Conservation (phyloP, 108 stramenopile species). For the Hondaea fermentalgiana region DNA sequence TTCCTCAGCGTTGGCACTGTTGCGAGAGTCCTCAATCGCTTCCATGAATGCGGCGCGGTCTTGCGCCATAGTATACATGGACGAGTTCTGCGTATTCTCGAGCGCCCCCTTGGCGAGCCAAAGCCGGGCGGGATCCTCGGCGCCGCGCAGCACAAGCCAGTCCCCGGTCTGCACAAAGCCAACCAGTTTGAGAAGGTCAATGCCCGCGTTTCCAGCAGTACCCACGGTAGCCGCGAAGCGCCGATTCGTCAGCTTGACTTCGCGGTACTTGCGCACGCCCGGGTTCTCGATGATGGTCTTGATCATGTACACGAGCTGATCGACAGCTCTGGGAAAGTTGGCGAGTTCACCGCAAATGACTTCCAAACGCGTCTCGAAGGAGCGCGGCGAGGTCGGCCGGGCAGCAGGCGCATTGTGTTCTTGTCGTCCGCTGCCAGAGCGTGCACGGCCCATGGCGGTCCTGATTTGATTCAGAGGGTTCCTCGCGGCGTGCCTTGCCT, state of each 20-base stretch:
- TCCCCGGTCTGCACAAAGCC: not conserved
- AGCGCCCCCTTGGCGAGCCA: not conserved
- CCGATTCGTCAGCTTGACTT: not conserved
- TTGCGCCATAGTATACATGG: not conserved
- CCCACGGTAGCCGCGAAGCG: not conserved
- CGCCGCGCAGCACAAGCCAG: not conserved
- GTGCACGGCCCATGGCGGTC: not conserved
- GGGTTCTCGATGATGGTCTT: not conserved
- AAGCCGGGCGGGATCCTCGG: not conserved
- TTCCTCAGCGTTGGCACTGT: not conserved
- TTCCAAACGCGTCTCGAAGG: not conserved
- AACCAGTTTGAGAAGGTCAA: not conserved
- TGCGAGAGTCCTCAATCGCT: not conserved
- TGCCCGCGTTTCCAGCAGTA: not conserved
- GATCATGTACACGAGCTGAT: slow-evolving; percentile 12
- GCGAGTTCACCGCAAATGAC: not conserved
- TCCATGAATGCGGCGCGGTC: not conserved
- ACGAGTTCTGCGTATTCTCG: not conserved
- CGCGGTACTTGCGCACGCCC: slow-evolving; percentile 2
- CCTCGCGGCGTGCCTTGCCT: not conserved
- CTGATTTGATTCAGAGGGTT: not conserved
- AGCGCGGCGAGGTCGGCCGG: not conserved
- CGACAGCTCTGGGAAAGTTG: not conserved
- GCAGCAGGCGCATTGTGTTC: not conserved
- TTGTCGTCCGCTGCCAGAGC: not conserved